These are phyloP conservation scores for Euryodendron excelsum DNA, from an alignment of 148 eudicot species.

Conservation along the genomic window DNA sequence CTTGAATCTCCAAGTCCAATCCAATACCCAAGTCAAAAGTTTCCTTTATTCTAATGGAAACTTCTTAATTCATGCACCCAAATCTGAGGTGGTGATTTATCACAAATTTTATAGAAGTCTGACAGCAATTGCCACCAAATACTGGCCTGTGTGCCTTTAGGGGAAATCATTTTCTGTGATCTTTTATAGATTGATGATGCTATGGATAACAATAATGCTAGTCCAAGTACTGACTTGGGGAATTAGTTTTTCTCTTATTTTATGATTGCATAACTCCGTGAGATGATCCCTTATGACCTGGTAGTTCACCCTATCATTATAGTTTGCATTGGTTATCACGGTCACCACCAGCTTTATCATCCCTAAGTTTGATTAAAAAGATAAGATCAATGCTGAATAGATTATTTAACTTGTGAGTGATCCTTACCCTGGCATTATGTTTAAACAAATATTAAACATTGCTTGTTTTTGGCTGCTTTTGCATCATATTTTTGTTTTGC, in stretches of 20 bases:
- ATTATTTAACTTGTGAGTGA: no score
- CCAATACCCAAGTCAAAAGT: background rate
- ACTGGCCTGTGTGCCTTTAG: no score
- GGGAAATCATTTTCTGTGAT: no score
- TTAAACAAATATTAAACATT: no score
- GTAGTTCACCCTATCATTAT: no score
- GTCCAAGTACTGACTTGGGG: background rate
- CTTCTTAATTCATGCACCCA: background rate
- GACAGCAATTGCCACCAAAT: no score
- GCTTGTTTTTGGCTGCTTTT: background rate
- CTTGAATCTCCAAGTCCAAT: background rate
- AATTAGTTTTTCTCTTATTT: no score
- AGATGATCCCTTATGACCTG: background rate
- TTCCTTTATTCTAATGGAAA: no score
- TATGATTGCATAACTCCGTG: no score
- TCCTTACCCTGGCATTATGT: no score
- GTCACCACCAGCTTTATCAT: background rate
- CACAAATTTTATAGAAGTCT: background rate
- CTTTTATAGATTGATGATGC: no score
- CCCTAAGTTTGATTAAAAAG: background rate
- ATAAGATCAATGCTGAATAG: background rate
- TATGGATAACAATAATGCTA: no score
- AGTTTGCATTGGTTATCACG: background rate
- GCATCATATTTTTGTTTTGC: background rate
- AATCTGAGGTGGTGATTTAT: background rate